Percentiles rank a stretch among this genome's conserved stretches.
phyloP scores from a whole-genome alignment of 441 rosid species.

The Flueggea neowawraea region DNA sequence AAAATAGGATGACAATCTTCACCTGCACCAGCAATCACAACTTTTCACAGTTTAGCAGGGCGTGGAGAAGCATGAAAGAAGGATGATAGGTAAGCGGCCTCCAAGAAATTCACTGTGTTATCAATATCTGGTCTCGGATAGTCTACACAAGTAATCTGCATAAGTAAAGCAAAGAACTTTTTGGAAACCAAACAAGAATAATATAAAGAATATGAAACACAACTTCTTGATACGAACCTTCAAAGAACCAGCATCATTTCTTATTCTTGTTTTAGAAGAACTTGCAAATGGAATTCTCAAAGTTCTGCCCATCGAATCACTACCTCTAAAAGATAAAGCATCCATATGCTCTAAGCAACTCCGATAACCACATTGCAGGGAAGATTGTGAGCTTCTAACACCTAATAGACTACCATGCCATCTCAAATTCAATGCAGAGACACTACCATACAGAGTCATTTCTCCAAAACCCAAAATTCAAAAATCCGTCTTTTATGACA shows the following conservation, averaged over 20 bases:
- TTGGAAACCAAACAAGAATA: background rate
- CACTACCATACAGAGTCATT: conserved; percentile 53
- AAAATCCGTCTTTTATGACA: background rate
- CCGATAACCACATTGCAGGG: conserved; percentile 4
- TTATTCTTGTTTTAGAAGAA: conserved; percentile 27
- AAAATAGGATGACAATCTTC: conserved; percentile 1
- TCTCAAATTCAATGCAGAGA: conserved; percentile 47
- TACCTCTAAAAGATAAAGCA: conserved; percentile 31
- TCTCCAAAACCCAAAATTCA: conserved; percentile 1
- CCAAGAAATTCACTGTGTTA: conserved; percentile 68
- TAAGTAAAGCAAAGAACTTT: background rate
- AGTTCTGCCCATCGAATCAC: conserved; percentile 45
- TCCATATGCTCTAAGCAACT: conserved; percentile 6
- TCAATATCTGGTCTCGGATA: conserved; percentile 88
- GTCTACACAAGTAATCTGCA: conserved; percentile 82
- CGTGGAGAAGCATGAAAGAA: conserved; percentile 61
- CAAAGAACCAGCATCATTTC: conserved; percentile 30
- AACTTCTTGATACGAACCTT: conserved; percentile 15
- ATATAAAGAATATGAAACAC: background rate
- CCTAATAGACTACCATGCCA: conserved; percentile 1
- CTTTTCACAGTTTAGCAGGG: conserved; percentile 68
- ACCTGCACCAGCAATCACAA: conserved; percentile 96
- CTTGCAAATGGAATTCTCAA: conserved; percentile 29
- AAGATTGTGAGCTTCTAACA: conserved; percentile 4
- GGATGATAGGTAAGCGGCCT: conserved; percentile 82